phyloP scores from a whole-genome alignment of 78 protist genomes.

The Guillardia theta region DNA sequence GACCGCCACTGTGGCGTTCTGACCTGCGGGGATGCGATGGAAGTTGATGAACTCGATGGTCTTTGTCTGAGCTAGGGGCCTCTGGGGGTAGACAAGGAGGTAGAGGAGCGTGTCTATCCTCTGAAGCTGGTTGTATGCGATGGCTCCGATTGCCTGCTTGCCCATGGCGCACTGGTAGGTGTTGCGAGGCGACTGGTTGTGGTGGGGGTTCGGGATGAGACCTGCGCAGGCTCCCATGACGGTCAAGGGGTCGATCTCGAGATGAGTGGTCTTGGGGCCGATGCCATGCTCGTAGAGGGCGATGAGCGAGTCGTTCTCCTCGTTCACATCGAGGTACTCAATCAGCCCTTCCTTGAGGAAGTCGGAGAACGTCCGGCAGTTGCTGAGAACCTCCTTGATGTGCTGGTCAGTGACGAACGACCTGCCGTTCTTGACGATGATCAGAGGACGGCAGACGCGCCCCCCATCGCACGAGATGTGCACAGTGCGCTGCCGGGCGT shows the following conservation, averaged over 20 bases:
- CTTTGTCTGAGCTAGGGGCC: constrained; percentile 90
- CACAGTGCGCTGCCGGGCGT: constrained; percentile 64
- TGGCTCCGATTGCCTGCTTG: constrained; percentile 99
- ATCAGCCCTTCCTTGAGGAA: constrained; percentile 73
- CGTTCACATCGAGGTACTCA: constrained; percentile 92
- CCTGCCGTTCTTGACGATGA: constrained; percentile 90
- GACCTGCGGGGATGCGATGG: constrained; percentile 71
- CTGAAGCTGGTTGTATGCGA: constrained; percentile 93
- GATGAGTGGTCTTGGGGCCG: constrained; percentile 83
- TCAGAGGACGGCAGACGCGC: constrained; percentile 96
- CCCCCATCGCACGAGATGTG: constrained; percentile 97
- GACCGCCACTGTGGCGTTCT: constrained; percentile 97
- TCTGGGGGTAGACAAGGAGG: constrained; percentile 87
- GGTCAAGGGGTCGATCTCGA: constrained; percentile 98
- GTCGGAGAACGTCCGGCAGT: constrained; percentile 62
- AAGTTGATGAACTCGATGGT: constrained; percentile 72
- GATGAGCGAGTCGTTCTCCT: constrained; percentile 1
- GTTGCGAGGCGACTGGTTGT: constrained; percentile 99
- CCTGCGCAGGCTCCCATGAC: constrained; percentile 70
- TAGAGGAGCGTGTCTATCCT: constrained; percentile 96
- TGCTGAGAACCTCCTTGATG: constrained; percentile 69
- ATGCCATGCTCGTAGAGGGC: neutral
- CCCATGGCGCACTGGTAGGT: constrained; percentile 99
- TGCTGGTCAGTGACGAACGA: constrained; percentile 55
- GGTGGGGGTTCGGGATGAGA: constrained; percentile 81